Base-by-base conservation (phyloP, 2,329 filamentous ascomycete species). In the Xylariaceae sp. region DNA sequence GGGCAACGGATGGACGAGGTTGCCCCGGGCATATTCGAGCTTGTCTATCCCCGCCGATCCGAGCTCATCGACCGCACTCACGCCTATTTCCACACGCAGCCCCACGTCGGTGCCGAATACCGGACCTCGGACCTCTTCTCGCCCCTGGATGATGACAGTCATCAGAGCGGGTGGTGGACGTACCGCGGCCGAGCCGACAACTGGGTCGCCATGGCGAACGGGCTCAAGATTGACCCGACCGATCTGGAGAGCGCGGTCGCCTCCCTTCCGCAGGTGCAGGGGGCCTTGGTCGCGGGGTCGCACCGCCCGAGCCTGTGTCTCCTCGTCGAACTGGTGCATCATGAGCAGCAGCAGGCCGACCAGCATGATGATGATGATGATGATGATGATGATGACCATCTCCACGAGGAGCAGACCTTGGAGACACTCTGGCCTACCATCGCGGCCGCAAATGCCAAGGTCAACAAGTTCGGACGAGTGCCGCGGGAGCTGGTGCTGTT, bases 121-220 rank as follows among this genome's bases (percentile, higher is more conserved):
- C 49, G 46, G 5, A 61, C 64, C 2, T 64, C 52, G 36, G 65
- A 66, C 31, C 63, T 65, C 15, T 66, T 63, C 12, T 56, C 57
- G 1, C 57, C 57, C 1, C 60, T 55, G 5, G 46, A 52, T 38
- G 60, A 64, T 6, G n/a, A n/a, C n/a, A n/a, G n/a, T n/a, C n/a
- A n/a, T n/a, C n/a, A n/a, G n/a, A n/a, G n/a, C n/a, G 63, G 63
- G 13, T 64, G 60, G 29, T 54, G 53, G 46, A 55, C 51, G 43
- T 66, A 65, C 37, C 63, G 59, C 21, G 64, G 50, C 4, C 45
- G 49, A 25, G 41, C 42, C 3, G 47, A 53, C 22, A 51, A 51
- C 33, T 51, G 49, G 45, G 58, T 60, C 2, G 60, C 59, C 14
- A 66, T 64, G 43, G 58, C 64, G 25, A 64, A 59, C 23, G 59